phyloP scores from a whole-genome alignment of 495 filamentous ascomycete species.

The Penicillium silybi region DNA sequence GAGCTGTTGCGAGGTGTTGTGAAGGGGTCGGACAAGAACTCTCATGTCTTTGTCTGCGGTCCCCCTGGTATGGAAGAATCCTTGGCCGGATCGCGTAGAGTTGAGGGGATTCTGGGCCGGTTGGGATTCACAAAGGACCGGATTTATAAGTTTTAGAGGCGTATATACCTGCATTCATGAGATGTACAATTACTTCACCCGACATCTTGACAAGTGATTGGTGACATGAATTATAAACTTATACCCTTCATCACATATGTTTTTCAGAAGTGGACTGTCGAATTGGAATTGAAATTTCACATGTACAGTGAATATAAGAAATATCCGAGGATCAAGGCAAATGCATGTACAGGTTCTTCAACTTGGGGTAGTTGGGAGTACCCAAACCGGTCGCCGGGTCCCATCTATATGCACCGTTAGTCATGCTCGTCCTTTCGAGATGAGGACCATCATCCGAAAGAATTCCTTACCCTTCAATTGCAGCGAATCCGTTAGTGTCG shows the following conservation, averaged over 20 bases:
- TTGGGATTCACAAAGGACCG: slow-evolving; percentile 54
- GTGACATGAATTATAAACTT: neutral
- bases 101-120: slow-evolving; percentile 43
- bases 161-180: neutral
- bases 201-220: neutral
- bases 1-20: slow-evolving; percentile 51
- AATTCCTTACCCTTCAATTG: slow-evolving; percentile 35
- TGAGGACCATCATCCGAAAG: too few species aligned
- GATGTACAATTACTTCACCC: neutral
- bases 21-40: slow-evolving; percentile 30
- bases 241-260: too few species aligned
- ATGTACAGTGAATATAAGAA: neutral
- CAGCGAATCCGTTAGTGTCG: slow-evolving; percentile 45
- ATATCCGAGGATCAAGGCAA: slow-evolving; percentile 18
- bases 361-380: slow-evolving; percentile 48
- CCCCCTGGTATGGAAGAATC: slow-evolving; percentile 59
- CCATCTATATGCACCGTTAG: slow-evolving; percentile 29
- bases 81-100: slow-evolving; percentile 41
- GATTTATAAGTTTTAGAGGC: slow-evolving; percentile 43
- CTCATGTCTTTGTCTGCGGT: slow-evolving; percentile 60
- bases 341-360: slow-evolving; percentile 40
- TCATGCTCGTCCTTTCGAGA: neutral
- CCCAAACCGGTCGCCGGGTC: slow-evolving; percentile 54
- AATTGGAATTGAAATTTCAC: neutral
- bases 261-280: neutral